phyloP scores from a whole-genome alignment of 352 stramenopile genomes.

The Globisporangium ultimum region DNA sequence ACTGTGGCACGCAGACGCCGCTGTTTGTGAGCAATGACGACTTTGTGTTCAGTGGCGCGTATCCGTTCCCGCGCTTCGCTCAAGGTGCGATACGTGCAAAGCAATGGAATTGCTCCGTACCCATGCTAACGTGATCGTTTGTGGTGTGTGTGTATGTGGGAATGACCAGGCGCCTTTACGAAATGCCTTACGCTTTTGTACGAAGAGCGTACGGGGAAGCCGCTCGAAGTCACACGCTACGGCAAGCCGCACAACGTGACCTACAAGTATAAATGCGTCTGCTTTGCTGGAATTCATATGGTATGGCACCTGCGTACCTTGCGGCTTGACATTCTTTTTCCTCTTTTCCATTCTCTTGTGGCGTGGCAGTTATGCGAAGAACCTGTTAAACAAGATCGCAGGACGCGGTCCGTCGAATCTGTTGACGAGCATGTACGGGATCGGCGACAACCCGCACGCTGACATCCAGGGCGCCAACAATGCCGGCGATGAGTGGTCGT shows the following conservation, averaged over 20 bases:
- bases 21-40: constrained; percentile 87
- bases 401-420: constrained; percentile 25
- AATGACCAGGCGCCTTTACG: constrained; percentile 60
- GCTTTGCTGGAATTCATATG: neutral
- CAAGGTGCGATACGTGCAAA: constrained; percentile 35
- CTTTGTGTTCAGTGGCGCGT: constrained; percentile 83
- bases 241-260: constrained; percentile 84
- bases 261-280: constrained; percentile 56
- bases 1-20: constrained; percentile 58
- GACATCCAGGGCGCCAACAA: constrained; percentile 89
- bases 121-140: neutral
- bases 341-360: neutral
- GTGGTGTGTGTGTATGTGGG: constrained; percentile 4
- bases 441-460: constrained; percentile 85
- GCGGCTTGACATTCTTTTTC: neutral
- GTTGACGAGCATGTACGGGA: constrained; percentile 80
- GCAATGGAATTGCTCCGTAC: no score
- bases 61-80: constrained; percentile 81
- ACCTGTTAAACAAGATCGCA: constrained; percentile 60
- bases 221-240: constrained; percentile 73
- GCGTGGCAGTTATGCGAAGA: constrained; percentile 52
- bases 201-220: constrained; percentile 57
- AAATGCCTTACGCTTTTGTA: constrained; percentile 71
- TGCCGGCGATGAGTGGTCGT: constrained; percentile 77
- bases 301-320: neutral